These are phyloP conservation scores for Plasmodium falciparum DNA, from an alignment of 169 alveolate genomes.

Conservation along the genomic window DNA sequence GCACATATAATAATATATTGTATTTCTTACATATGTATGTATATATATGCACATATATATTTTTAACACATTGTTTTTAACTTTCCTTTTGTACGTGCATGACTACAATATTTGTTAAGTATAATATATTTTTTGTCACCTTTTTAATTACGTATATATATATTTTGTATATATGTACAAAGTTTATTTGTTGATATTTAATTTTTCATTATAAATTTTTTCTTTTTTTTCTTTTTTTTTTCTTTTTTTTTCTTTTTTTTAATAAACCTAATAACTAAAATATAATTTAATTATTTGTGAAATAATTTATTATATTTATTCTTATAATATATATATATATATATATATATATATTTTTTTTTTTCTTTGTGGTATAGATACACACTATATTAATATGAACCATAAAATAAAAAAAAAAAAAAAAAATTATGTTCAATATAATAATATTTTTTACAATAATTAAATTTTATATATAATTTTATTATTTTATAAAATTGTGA, in stretches of 20 bases:
- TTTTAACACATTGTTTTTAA: conserved; percentile 61
- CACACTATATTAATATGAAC: no score
- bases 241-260: neutral
- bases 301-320: neutral
- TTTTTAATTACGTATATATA: conserved; percentile 54
- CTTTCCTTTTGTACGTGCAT: conserved; percentile 35
- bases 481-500: no score
- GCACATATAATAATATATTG: neutral
- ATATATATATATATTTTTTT: neutral
- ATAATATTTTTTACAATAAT: no score
- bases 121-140: conserved; percentile 43
- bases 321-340: neutral
- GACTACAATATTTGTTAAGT: conserved; percentile 47
- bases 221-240: conserved; percentile 3
- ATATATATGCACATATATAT: neutral
- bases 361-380: no score
- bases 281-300: neutral
- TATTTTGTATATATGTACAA: conserved; percentile 33
- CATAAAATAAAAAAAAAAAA: no score
- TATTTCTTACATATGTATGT: neutral
- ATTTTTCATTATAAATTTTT: neutral
- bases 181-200: conserved; percentile 18
- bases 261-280: neutral
- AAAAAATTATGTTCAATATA: no score
- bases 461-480: no score